Evolutionary conservation across 2,329 filamentous ascomycete species (phyloP).

Genomic region (Botrytis pseudocinerea): DNA sequence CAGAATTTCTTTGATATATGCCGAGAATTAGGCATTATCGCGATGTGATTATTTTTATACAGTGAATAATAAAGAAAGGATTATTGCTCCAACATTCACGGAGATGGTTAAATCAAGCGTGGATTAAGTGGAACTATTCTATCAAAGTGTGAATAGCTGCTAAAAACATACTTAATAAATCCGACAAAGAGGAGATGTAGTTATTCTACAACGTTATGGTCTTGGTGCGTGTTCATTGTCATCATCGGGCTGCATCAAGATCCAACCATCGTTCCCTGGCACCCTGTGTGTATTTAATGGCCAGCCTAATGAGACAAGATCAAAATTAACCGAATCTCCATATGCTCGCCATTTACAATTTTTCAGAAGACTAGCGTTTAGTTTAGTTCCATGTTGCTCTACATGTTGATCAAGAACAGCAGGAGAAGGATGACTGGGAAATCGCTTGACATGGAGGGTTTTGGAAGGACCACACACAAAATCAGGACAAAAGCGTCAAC

Average conservation of each 20-base stretch:
- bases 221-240: background rate
- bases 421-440: background rate
- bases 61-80: background rate
- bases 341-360: background rate
- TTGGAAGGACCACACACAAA: too few relatives aligned
- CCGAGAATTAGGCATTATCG: background rate
- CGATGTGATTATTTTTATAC: background rate
- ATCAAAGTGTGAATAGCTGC: background rate
- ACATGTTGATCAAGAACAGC: background rate
- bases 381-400: fast-evolving
- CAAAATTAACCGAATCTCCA: background rate
- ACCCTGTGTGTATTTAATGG: background rate
- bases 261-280: background rate
- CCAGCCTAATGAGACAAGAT: background rate
- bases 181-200: background rate
- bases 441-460: background rate
- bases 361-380: fast-evolving
- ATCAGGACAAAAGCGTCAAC: background rate
- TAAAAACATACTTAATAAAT: background rate
- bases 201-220: background rate
- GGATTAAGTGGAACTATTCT: background rate
- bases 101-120: background rate
- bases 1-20: background rate
- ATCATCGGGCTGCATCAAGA: background rate
- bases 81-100: background rate